Evolutionary conservation across 1,284 basidiomycete genomes (phyloP), one percentile per base, ranked within the genome.

Genomic region (Ustilago bromivora): DNA sequence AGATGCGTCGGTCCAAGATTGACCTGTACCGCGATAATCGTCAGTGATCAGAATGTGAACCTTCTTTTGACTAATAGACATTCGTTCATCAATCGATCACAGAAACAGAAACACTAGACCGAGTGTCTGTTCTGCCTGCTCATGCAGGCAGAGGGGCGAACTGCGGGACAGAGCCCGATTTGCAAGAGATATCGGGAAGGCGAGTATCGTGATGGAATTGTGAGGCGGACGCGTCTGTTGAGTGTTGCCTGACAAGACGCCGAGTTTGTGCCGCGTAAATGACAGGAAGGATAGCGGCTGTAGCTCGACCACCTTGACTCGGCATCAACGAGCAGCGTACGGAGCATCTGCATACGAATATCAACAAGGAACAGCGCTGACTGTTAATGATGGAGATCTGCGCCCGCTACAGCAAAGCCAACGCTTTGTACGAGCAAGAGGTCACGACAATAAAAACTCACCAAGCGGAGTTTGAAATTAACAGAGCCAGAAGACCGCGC

Each of bases 11-110:
- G 35, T 68, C 61, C 43, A 78, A 78, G 58, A 66, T 79, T 11
- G 82, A 84, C 58, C 17, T 84, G 1, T 84, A 61, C 35, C 68
- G 82, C 13, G 75, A 76, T 38, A 71, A 73, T 32, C 79, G 82
- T n/a, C 70, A 67, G 36, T 83, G 60, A 67, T 3, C 41, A 41
- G 9, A 10, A 49, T 8, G 46, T 23, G 23, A 19, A 36, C 31
- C 11, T 6, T 17, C n/a, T 9, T 35, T 47, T 43, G 49, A 31
- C 34, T 28, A 64, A 67, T 72, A 52, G 19, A 68, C 40, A 46
- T 43, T 32, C 36, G 19, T 57, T 15, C 7, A 46, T 46, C 7
- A 11, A 41, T 32, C 36, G 55, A 51, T 31, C 23, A 32, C 49
- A 15, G 31, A 28, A 28, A 28, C 17, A 15, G 13, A 13, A 41